Conservation (phyloP, 495 filamentous ascomycete species). For the Penicillium coffeae region DNA sequence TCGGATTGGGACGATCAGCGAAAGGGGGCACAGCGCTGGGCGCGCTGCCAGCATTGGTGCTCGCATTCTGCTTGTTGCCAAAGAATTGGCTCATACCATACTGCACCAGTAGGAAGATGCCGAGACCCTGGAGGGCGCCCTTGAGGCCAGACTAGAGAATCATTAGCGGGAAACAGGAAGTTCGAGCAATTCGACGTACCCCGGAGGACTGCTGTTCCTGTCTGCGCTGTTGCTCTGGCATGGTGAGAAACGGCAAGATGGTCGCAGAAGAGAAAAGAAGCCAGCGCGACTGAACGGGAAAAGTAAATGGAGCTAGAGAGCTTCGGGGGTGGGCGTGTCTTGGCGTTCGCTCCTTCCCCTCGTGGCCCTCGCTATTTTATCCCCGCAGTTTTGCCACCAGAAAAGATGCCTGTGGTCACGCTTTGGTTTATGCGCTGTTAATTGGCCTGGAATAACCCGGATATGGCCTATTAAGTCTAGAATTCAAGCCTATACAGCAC, state of each 20-base stretch:
- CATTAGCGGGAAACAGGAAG: conserved; percentile 17
- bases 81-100: conserved; percentile 57
- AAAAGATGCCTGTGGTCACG: no score
- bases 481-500: no score
- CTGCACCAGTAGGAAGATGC: conserved; percentile 66
- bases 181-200: conserved; percentile 26
- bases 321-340: conserved; percentile 1
- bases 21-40: conserved; percentile 60
- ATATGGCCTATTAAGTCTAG: no score
- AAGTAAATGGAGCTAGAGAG: neutral
- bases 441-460: no score
- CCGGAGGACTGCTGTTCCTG: conserved; percentile 29
- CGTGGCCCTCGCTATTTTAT: no score
- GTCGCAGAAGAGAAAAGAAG: conserved; percentile 21
- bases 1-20: conserved; percentile 54
- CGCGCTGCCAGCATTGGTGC: conserved; percentile 33
- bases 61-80: conserved; percentile 46
- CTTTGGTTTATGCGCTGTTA: no score
- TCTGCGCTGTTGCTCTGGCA: conserved; percentile 46
- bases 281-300: conserved; percentile 18
- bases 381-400: neutral
- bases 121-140: conserved; percentile 59
- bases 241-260: conserved; percentile 25
- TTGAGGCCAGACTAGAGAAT: conserved; percentile 48
- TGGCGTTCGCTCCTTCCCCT: neutral